phyloP scores from a whole-genome alignment of 129 eudicot genomes.

The Cynara cardunculus region DNA sequence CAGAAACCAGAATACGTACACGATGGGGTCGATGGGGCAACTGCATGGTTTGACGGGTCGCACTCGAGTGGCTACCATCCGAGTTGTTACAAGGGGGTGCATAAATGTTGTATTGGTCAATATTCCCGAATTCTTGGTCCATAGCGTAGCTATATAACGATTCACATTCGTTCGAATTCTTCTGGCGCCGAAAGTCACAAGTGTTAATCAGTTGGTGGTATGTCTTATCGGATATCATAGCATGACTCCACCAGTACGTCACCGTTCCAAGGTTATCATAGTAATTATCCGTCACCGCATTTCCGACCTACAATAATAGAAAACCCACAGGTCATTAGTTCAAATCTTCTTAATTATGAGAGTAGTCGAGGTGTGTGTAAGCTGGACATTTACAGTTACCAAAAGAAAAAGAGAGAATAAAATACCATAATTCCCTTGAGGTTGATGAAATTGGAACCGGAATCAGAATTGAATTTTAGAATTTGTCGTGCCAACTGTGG shows the following conservation, averaged over 20 bases:
- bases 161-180: slow-evolving; percentile 87
- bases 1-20: slow-evolving; percentile 20
- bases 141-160: slow-evolving; percentile 79
- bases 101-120: slow-evolving; percentile 93
- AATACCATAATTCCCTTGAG: slow-evolving; percentile 88
- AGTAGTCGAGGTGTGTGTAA: neutral
- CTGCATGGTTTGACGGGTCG: slow-evolving; percentile 53
- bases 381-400: neutral
- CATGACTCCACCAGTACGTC: slow-evolving; percentile 99
- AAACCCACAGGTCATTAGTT: neutral
- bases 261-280: slow-evolving; percentile 97
- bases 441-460: slow-evolving; percentile 48
- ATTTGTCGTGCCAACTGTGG: slow-evolving; percentile 85
- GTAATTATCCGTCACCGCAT: slow-evolving; percentile 94
- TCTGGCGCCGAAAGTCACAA: slow-evolving; percentile 71
- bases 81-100: slow-evolving; percentile 92
- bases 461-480: slow-evolving; percentile 40
- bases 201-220: slow-evolving; percentile 73
- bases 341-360: neutral
- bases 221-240: slow-evolving; percentile 95
- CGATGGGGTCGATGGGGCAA: slow-evolving; percentile 69
- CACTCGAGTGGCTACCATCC: slow-evolving; percentile 36
- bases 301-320: slow-evolving; percentile 66
- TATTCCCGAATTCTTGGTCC: slow-evolving; percentile 95
- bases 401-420: neutral